Base-by-base conservation (phyloP, 2,329 filamentous ascomycete genomes). In the Fusarium palustre region DNA sequence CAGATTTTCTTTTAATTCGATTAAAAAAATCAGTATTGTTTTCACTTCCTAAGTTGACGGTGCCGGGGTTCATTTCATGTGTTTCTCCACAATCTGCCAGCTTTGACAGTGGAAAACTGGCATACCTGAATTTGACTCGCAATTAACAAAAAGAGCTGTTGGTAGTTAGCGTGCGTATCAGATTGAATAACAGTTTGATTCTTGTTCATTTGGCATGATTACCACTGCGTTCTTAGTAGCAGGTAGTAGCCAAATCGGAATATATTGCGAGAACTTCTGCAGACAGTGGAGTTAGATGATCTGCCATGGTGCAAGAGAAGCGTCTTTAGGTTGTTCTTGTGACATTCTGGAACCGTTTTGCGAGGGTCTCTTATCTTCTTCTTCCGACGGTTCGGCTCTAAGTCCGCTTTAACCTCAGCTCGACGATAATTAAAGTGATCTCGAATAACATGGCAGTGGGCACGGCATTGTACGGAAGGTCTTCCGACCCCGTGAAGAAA, bases 381-480 rank as follows among this genome's bases (percentile, higher is more conserved):
- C 25, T 42, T 36, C 42, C 18, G 36, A 53, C 30, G 2, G 25
- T 22, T 60, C 63, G 63, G 67, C 39, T 64, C 22, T 41, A 33
- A 31, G 20, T 47, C 62, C 63, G 49, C 53, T 56, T 54, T 56
- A 58, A 52, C 43, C 48, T 53, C 36, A 50, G 33, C 28, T 24
- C 31, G 50, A 48, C 25, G 31, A 49, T 15, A 41, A 53, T 48
- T 52, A 45, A 31, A 55, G 36, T 43, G 25, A 60, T 59, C 49
- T 59, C 24, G n/a, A 57, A 68, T 57, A 59, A 11, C 20, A 52
- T 43, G 55, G 41, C 64, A 55, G 67, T 70, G 67, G 67, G 67
- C 38, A 69, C 67, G 63, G 67, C 42, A 46, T 70, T 39, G 24
- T 45, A 56, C 67, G 67, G 67, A 53, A 69, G 38, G 46, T 31